A percentile compares a stretch with the other conserved stretches of the same genome.
phyloP scores from a whole-genome alignment of 2,329 filamentous ascomycete genomes.

The Sporothrix variecibatus region DNA sequence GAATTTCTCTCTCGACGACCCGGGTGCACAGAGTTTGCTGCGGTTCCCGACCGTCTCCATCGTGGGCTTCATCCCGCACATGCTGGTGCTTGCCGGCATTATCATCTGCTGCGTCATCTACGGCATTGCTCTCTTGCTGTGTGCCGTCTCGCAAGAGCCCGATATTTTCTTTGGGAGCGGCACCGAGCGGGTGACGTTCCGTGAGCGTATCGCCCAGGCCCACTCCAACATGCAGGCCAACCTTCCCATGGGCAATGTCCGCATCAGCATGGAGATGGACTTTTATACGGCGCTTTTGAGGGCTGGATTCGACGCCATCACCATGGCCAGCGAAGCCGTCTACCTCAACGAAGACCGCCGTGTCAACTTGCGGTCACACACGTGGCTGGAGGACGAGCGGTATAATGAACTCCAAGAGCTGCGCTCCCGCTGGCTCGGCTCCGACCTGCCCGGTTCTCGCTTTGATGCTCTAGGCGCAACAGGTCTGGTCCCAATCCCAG shows the following conservation, averaged over 20 bases:
- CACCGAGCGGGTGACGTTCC: conserved; percentile 42
- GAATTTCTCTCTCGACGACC: conserved; percentile 62
- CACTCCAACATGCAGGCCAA: conserved; percentile 92
- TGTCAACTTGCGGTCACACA: conserved; percentile 72
- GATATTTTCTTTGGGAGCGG: conserved; percentile 23
- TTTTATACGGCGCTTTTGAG: conserved; percentile 91
- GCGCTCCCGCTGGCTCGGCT: conserved; percentile 53
- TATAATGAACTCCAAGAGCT: conserved; percentile 72
- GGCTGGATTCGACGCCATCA: conserved; percentile 83
- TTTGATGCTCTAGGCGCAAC: conserved; percentile 58
- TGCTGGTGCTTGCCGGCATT: conserved; percentile 83
- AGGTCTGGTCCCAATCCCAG: conserved; percentile 56
- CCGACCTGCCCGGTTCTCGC: conserved; percentile 49
- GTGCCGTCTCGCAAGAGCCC: conserved; percentile 53
- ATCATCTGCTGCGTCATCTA: conserved; percentile 76
- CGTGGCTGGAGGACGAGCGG: conserved; percentile 90
- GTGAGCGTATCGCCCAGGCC: conserved; percentile 67
- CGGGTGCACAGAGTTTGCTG: conserved; percentile 66
- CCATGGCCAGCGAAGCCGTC: conserved; percentile 91
- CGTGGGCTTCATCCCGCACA: conserved; percentile 89
- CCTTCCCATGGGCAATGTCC: conserved; percentile 77
- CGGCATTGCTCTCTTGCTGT: conserved; percentile 71
- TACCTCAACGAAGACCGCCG: conserved; percentile 85
- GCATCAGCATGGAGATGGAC: conserved; percentile 84
- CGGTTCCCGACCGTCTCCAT: conserved; percentile 94